phyloP scores from a whole-genome alignment of 768 basidiomycete genomes.

The Kwoniella shandongensis region DNA sequence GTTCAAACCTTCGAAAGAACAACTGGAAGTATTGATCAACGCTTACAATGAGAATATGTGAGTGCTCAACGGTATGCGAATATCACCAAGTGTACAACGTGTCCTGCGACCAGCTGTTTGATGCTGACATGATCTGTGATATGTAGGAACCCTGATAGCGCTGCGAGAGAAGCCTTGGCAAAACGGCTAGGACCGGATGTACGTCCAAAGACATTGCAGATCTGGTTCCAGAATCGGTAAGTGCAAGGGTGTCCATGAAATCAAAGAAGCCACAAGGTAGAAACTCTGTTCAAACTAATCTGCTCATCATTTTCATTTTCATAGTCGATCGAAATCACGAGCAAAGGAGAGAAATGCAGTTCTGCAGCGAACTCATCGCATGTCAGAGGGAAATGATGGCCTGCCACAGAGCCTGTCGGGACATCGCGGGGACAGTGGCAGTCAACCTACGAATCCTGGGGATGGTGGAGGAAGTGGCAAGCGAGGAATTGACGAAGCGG shows the following conservation, averaged over 20 bases:
- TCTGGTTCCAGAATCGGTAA: constrained; percentile 49
- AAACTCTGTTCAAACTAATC: neutral
- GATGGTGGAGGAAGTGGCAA: neutral
- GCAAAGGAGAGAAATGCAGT: constrained; percentile 38
- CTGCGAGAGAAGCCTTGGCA: constrained; percentile 32
- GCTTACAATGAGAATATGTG: constrained; percentile 43
- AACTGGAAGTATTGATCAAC: constrained; percentile 40
- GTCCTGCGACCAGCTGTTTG: no score
- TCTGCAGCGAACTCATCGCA: constrained; percentile 3
- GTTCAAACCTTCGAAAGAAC: constrained; percentile 45
- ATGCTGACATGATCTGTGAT: no score
- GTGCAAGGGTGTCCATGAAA: no score
- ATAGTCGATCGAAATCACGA: constrained; percentile 38
- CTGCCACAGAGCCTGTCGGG: no score
- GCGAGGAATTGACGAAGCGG: constrained; percentile 24
- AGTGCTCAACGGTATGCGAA: no score
- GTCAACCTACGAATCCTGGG: no score
- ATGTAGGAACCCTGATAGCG: constrained; percentile 39
- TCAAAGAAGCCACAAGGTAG: no score
- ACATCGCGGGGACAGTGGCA: no score
- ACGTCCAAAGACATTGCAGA: constrained; percentile 42
- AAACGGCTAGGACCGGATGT: constrained; percentile 32
- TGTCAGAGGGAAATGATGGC: neutral
- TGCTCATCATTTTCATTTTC: neutral
- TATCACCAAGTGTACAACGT: no score